Base-by-base conservation (phyloP, 1,139 yeast genomes). In the Pneumocystis wakefieldiae region DNA sequence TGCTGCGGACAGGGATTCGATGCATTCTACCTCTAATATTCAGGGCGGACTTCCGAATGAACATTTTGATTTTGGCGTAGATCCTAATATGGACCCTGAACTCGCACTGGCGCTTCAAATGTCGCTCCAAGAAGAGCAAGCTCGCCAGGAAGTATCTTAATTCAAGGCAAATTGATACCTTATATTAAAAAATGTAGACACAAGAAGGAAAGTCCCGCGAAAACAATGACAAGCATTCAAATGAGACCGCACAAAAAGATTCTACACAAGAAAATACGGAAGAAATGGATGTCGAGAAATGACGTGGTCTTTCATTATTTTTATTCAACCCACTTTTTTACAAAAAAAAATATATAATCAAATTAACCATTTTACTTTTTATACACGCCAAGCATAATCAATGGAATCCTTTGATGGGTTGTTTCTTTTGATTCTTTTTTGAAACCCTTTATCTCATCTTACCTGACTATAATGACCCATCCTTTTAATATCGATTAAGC, bases 31-130 rank as follows among this genome's bases (percentile, higher is more conserved):
- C 55, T 76, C 72, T 60, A 78, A 76, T 64, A 83, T 80, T 60
- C 70, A 67, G 17, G 70, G 67, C 36, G 68, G 68, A 19, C 77
- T 76, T 41, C 80, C 78, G 57, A 82, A 78, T 61, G 80, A 77
- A 62, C 76, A 77, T 65, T 79, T 79, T 73, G 85, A 81, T 67
- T 81, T 82, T 68, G 85, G 87, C 62, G 81, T 85, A 55, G 97
- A 92, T 74, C 95, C 96, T 37, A 84, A 85, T 68, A 87, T 88
- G 83, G 99, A 92, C 71, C 98, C 98, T 35, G 98, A 94, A 74
- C 82, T 92, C 72, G 98, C 97, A 0, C 80, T 92, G 78, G 98
- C 97, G 0, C 81, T 92, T 70, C 80, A 95, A 71, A 81, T 87
- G 75, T 86, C 94, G 2, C 78, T 87, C 67, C 95, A 87, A 71